A percentile compares a stretch with the other conserved stretches of the same genome.
Evolutionary conservation across 352 stramenopile genomes (phyloP).

Genomic region (Pythium monospermum): DNA sequence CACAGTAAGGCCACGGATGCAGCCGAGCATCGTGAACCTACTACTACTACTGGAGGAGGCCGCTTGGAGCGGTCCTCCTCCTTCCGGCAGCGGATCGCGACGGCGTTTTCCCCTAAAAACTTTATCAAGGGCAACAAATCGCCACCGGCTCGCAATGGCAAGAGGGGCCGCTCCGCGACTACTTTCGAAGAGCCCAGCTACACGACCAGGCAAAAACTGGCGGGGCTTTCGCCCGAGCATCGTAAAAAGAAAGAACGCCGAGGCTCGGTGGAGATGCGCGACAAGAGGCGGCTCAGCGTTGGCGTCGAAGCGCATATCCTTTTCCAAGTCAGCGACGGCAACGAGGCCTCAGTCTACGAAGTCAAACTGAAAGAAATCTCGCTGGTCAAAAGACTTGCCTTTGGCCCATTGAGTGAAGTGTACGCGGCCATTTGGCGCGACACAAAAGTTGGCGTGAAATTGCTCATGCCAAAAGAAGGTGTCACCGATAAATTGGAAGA

Average conservation of each 20-base stretch:
- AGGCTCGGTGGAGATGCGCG: constrained; percentile 42
- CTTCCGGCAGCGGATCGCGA: constrained; percentile 9
- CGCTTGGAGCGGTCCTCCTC: not conserved
- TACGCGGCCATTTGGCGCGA: constrained; percentile 75
- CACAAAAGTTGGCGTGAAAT: constrained; percentile 71
- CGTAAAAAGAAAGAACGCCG: constrained; percentile 59
- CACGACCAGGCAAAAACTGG: constrained; percentile 43
- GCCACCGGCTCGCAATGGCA: too few species aligned
- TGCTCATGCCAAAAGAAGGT: constrained; percentile 67
- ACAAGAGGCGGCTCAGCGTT: constrained; percentile 60
- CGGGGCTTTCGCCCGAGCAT: constrained; percentile 43
- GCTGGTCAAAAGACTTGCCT: constrained; percentile 67
- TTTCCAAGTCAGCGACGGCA: constrained; percentile 61
- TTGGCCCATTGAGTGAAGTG: constrained; percentile 62
- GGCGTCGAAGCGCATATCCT: constrained; percentile 48
- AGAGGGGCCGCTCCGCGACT: constrained; percentile 20
- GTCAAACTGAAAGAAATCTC: constrained; percentile 75
- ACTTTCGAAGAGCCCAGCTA: constrained; percentile 65
- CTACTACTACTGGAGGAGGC: too few species aligned
- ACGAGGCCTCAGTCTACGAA: constrained; percentile 72
- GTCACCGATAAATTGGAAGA: constrained; percentile 66
- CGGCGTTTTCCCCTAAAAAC: not conserved
- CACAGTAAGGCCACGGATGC: not conserved
- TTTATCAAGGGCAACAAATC: constrained; percentile 5
- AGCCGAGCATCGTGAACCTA: not conserved